Base-by-base conservation (phyloP, 2,329 filamentous ascomycete species). In the Aspergillus sp. region DNA sequence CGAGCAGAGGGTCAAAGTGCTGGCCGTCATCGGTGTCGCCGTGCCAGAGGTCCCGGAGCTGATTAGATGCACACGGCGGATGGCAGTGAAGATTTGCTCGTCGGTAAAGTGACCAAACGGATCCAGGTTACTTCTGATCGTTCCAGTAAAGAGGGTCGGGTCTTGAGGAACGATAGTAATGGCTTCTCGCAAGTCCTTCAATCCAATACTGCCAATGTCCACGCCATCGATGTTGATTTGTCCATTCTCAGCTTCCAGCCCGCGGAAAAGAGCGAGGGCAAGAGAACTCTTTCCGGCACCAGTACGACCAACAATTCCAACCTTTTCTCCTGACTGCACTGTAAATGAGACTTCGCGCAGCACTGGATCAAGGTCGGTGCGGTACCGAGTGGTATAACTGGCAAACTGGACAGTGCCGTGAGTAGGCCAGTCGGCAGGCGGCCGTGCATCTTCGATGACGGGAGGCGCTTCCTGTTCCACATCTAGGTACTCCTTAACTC, bases 91-190 rank as follows among this genome's bases (percentile, higher is more conserved):
- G 47, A 99, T 90, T 65, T 97, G 86, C 61, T 95, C 91, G 67
- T 99, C 92, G 0, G 89, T 92, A 75, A 96, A 96, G 39, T 90
- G 78, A 15, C 86, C 83, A 74, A 99, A 99, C 0, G 95, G 95
- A 73, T 99, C 95, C 21, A 99, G 83, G 71, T 99, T 99, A 72
- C 82, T 92, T 62, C 93, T 86, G 62, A 98, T 90, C 0, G 93
- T 97, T 63, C 93, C 93, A 14, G 88, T 93, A 76, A 98, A 98
- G 1, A 98, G 82, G 0, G 93, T 98, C 0, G 55, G 95, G 71
- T 99, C 95, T 78, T 99, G 95, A 27, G 95, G 95, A 57, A 99
- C 95, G 75, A 99, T 98, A 0, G 96, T 97, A 67, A 99, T 96
- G 47, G 90, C 89, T 76, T 96, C 90, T 55, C 95, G 90, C 67